Percentiles rank a stretch among this genome's conserved stretches.
phyloP scores from a whole-genome alignment of 2,329 filamentous ascomycete species.

The Venturia carpophila region DNA sequence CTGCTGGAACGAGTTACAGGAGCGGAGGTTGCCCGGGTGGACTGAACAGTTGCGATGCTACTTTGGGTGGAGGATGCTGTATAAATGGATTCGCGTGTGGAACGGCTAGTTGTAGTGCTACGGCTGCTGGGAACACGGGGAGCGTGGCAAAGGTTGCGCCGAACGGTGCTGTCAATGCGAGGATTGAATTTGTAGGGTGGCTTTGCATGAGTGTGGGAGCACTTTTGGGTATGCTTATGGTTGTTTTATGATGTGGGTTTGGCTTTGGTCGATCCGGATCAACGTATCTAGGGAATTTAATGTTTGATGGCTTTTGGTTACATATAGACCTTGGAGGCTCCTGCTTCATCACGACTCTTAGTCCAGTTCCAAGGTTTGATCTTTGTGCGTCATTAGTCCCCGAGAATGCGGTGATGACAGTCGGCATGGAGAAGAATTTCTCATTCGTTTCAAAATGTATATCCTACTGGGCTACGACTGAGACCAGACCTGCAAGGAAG shows the following conservation, averaged over 20 bases:
- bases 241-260: not conserved
- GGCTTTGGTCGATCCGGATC: no score
- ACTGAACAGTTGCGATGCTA: slow-evolving; percentile 65
- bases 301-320: not conserved
- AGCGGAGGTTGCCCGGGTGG: slow-evolving; percentile 57
- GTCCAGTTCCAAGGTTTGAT: no score
- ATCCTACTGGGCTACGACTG: not conserved
- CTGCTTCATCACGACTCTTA: no score
- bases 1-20: slow-evolving; percentile 31
- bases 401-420: no score
- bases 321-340: no score
- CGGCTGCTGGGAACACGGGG: slow-evolving; percentile 42
- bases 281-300: not conserved
- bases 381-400: no score
- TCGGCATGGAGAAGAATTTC: not conserved
- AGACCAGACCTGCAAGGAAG: not conserved
- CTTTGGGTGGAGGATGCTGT: slow-evolving; percentile 74
- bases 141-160: slow-evolving; percentile 34
- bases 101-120: slow-evolving; percentile 57
- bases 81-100: slow-evolving; percentile 70
- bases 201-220: slow-evolving; percentile 1
- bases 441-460: not conserved
- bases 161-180: not conserved
- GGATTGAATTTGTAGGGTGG: not conserved
- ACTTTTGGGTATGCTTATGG: not conserved